Conservation (phyloP, 371 early-diverging fungal genomes). For the Sporodiniella umbellata region DNA sequence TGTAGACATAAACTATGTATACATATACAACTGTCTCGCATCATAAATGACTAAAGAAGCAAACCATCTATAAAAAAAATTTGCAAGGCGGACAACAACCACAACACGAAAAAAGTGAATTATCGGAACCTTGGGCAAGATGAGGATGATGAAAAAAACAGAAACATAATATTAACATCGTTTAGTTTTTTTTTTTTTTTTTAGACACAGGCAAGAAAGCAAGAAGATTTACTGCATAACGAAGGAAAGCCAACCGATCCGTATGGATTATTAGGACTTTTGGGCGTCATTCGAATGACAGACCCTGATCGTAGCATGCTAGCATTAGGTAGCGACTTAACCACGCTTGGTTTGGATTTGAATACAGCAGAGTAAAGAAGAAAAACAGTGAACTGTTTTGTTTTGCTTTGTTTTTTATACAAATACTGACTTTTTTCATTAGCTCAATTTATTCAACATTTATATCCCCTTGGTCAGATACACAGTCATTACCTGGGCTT, state of each 20-base stretch:
- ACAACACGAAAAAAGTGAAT: conserved; percentile 18
- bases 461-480: conserved; percentile 80
- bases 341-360: conserved; percentile 76
- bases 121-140: conserved; percentile 23
- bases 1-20: too few species aligned
- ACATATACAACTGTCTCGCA: too few species aligned
- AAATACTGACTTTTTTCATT: conserved; percentile 1
- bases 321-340: conserved; percentile 74
- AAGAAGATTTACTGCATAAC: conserved; percentile 9
- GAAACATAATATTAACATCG: background rate
- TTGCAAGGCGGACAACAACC: conserved; percentile 18
- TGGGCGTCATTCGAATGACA: conserved; percentile 72
- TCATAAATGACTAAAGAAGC: too few species aligned
- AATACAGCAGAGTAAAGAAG: conserved; percentile 65
- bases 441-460: conserved; percentile 78
- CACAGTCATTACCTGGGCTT: conserved; percentile 41
- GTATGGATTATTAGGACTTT: conserved; percentile 68
- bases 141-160: background rate
- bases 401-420: too few species aligned
- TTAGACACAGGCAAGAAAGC: conserved; percentile 12
- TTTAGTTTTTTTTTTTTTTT: too few species aligned
- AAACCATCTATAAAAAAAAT: background rate
- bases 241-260: conserved; percentile 36
- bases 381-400: background rate
- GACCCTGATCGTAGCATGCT: conserved; percentile 71